Conservation (phyloP, 768 basidiomycete species). For the Tulasnella sp. region DNA sequence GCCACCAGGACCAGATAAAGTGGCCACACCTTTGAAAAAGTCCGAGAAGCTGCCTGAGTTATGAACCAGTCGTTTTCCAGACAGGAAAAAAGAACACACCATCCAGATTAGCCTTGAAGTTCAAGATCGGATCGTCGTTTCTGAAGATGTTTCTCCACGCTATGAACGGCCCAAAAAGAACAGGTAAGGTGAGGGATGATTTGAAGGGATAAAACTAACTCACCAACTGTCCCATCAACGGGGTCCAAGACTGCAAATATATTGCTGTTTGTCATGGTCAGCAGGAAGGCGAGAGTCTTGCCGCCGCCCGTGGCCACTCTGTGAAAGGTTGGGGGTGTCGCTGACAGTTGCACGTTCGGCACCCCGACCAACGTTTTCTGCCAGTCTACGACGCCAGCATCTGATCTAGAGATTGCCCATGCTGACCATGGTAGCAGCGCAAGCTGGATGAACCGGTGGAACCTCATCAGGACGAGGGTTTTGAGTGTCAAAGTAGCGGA, state of each 20-base stretch:
- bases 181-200: neutral
- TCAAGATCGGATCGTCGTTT: constrained; percentile 52
- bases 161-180: constrained; percentile 27
- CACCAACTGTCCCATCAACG: constrained; percentile 61
- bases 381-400: constrained; percentile 47
- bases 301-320: constrained; percentile 25
- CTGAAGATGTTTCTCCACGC: constrained; percentile 77
- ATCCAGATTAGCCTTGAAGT: constrained; percentile 46
- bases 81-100: constrained; percentile 39
- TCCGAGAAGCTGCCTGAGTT: neutral
- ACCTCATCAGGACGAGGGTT: no score
- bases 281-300: constrained; percentile 28
- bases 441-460: neutral
- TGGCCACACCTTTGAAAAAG: constrained; percentile 31
- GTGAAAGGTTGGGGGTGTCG: constrained; percentile 53
- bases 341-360: constrained; percentile 41
- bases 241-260: constrained; percentile 65
- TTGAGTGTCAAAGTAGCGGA: no score
- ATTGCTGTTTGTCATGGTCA: constrained; percentile 61
- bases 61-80: no score
- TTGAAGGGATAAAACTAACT: constrained; percentile 20
- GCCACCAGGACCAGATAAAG: constrained; percentile 64
- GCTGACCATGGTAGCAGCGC: neutral
- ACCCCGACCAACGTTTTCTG: constrained; percentile 66
- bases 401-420: neutral